These are phyloP conservation scores for Aspergillus tubingensis DNA, from an alignment of 2,329 filamentous ascomycete species.

Conservation along the genomic window DNA sequence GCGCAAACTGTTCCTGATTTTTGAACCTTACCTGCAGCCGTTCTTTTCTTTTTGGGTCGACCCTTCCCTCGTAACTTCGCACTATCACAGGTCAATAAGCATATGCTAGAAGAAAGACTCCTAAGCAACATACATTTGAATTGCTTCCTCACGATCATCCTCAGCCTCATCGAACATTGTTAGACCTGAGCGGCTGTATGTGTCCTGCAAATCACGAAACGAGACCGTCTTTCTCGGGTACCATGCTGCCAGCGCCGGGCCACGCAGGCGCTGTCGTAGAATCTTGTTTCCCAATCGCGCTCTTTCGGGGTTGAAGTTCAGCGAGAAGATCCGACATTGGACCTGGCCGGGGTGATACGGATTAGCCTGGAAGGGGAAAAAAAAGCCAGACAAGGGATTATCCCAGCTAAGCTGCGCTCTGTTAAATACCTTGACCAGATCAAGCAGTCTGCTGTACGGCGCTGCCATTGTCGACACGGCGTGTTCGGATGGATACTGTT, in stretches of 20 bases:
- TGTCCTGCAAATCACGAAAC: constrained; percentile 71
- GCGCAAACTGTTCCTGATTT: not conserved
- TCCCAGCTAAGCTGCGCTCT: not conserved
- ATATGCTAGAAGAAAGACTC: not conserved
- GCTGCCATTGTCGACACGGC: constrained; percentile 48
- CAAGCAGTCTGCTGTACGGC: constrained; percentile 56
- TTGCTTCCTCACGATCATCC: constrained; percentile 71
- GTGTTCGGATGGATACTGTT: not conserved
- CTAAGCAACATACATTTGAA: constrained; percentile 56
- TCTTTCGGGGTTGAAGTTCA: constrained; percentile 83
- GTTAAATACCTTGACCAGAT: constrained; percentile 74
- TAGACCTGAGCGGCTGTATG: constrained; percentile 65
- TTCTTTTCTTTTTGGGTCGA: constrained; percentile 85
- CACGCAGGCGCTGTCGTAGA: constrained; percentile 81
- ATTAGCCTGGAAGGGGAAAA: not conserved
- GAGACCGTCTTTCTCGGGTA: constrained; percentile 77
- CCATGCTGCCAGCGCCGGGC: constrained; percentile 81
- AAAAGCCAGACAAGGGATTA: not conserved
- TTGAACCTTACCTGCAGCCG: constrained; percentile 42
- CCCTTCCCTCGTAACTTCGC: constrained; percentile 81
- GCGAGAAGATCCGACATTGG: constrained; percentile 89
- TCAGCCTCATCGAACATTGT: constrained; percentile 74
- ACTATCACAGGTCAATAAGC: constrained; percentile 44
- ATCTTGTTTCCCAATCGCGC: constrained; percentile 87
- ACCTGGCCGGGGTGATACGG: constrained; percentile 53